These are phyloP conservation scores for Geotrichum klebahnii DNA, from an alignment of 1,139 yeast genomes.

Conservation along the genomic window DNA sequence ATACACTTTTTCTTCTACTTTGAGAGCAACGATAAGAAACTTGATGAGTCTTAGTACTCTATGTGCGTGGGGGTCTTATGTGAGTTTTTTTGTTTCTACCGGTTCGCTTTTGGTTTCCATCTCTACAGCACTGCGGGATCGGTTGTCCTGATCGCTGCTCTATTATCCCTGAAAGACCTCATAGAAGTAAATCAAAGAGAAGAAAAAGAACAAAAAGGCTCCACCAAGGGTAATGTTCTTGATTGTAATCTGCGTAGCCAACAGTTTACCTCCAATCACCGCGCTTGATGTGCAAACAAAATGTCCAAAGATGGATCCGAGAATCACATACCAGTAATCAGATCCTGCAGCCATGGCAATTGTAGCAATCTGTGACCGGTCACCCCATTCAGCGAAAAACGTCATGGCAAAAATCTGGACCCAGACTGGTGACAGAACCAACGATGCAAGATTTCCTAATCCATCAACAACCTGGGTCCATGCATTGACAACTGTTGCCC, in stretches of 20 bases:
- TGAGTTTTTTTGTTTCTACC: too few species aligned
- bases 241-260: conserved; percentile 87
- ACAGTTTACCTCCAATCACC: conserved; percentile 85
- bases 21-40: not conserved
- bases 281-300: conserved; percentile 87
- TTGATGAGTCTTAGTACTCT: too few species aligned
- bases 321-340: conserved; percentile 81
- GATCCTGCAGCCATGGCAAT: conserved; percentile 98
- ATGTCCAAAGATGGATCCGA: conserved; percentile 90
- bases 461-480: conserved; percentile 35
- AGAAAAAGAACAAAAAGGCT: conserved; percentile 75
- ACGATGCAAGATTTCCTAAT: conserved; percentile 52
- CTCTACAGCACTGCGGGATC: not conserved
- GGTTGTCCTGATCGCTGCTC: not conserved
- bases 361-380: conserved; percentile 94
- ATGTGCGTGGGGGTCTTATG: too few species aligned
- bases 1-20: not conserved
- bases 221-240: conserved; percentile 91
- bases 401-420: conserved; percentile 95
- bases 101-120: too few species aligned
- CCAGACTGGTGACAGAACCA: conserved; percentile 82
- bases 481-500: conserved; percentile 23
- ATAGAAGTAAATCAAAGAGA: conserved; percentile 68
- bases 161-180: conserved; percentile 17
- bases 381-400: conserved; percentile 98